Evolutionary conservation across 2,329 filamentous ascomycete genomes (phyloP).

Genomic region (Penicillium sp.): DNA sequence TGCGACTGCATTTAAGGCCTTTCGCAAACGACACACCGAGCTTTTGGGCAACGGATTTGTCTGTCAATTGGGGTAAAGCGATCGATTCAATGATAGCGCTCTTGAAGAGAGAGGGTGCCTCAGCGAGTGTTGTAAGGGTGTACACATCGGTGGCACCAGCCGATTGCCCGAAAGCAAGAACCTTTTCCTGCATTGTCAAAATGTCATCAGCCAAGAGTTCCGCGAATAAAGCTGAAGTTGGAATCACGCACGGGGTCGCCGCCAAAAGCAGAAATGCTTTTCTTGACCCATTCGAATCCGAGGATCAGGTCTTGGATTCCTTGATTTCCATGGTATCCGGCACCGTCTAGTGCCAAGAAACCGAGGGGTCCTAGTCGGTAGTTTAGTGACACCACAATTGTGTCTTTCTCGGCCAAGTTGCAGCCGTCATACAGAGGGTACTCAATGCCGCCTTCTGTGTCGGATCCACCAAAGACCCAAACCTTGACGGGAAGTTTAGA

Average conservation of each 20-base stretch:
- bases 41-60: constrained; percentile 12
- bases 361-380: constrained; percentile 31
- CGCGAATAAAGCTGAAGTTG: not conserved
- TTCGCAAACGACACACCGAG: constrained; percentile 5
- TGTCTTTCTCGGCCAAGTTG: constrained; percentile 10
- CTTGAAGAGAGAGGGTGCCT: constrained; percentile 20
- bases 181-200: constrained; percentile 11
- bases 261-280: constrained; percentile 32
- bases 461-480: constrained; percentile 26
- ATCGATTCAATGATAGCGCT: constrained; percentile 22
- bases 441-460: constrained; percentile 8
- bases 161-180: constrained; percentile 31
- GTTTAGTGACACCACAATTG: constrained; percentile 21
- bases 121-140: constrained; percentile 14
- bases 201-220: not conserved
- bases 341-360: constrained; percentile 20
- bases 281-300: constrained; percentile 26
- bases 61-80: constrained; percentile 5
- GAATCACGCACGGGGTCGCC: constrained; percentile 24
- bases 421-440: constrained; percentile 20
- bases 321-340: constrained; percentile 23
- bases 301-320: constrained; percentile 22
- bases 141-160: constrained; percentile 23
- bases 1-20: not conserved
- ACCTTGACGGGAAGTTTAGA: constrained; percentile 30